phyloP scores from a whole-genome alignment of 2,329 filamentous ascomycete species.

The Neopestalotiopsis rosae region DNA sequence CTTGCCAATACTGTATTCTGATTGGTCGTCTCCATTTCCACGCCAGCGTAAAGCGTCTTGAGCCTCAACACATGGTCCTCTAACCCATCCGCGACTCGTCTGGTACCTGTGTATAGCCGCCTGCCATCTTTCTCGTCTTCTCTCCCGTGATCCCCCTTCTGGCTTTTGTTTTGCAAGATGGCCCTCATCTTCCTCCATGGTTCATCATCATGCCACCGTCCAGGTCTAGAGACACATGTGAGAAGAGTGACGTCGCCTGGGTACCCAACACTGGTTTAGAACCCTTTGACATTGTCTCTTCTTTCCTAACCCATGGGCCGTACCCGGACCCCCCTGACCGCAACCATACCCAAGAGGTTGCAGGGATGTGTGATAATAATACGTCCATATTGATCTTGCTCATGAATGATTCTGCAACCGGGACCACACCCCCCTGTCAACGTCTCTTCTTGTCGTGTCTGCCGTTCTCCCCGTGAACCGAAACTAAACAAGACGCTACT shows the following conservation, averaged over 20 bases:
- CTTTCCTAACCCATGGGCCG: background rate
- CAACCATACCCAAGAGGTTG: conserved; percentile 7
- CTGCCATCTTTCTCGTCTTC: background rate
- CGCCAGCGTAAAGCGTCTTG: conserved; percentile 8
- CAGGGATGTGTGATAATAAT: conserved; percentile 5
- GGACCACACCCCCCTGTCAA: conserved; percentile 25
- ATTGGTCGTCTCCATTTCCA: conserved; percentile 7
- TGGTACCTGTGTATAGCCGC: background rate
- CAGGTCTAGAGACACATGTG: conserved; percentile 10
- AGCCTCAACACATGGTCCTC: conserved; percentile 7
- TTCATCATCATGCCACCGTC: conserved; percentile 10
- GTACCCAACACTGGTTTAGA: background rate
- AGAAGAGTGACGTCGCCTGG: conserved; percentile 5
- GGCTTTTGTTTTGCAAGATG: background rate
- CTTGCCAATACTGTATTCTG: background rate
- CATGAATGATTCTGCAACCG: conserved; percentile 20
- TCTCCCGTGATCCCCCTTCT: background rate
- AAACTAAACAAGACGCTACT: conserved; percentile 32
- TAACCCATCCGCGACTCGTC: background rate
- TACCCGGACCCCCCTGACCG: background rate
- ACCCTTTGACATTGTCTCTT: conserved; percentile 3
- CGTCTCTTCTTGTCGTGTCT: conserved; percentile 19
- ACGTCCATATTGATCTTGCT: conserved; percentile 10
- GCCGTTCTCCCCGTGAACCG: conserved; percentile 11
- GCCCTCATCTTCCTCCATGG: background rate